These are phyloP conservation scores for Lanmaoa pseudosensibilis DNA, from an alignment of 768 basidiomycete genomes.

Conservation along the genomic window DNA sequence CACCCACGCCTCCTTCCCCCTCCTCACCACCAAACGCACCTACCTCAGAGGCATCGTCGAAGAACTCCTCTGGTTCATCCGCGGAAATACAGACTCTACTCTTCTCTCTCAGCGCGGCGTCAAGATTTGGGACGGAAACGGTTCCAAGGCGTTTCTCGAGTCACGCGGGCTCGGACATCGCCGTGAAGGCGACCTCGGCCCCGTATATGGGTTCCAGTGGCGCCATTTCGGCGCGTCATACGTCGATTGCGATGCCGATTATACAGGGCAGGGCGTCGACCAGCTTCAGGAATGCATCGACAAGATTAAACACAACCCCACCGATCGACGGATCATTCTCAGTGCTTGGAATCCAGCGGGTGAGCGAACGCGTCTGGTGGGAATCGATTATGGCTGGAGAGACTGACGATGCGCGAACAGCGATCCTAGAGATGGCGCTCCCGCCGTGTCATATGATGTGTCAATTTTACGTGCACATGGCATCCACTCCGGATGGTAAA, in stretches of 20 bases:
- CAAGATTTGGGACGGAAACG: conserved; percentile 98
- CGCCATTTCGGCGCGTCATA: conserved; percentile 91
- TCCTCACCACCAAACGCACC: conserved; percentile 94
- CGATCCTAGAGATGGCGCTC: conserved; percentile 92
- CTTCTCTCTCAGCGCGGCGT: conserved; percentile 78
- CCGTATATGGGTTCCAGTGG: conserved; percentile 98
- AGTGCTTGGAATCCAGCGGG: conserved; percentile 99
- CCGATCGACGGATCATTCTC: conserved; percentile 89
- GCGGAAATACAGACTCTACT: conserved; percentile 79
- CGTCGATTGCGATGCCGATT: conserved; percentile 69
- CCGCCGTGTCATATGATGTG: conserved; percentile 99
- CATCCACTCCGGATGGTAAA: conserved; percentile 49
- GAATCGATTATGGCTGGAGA: too few species aligned
- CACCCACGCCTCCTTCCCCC: conserved; percentile 68
- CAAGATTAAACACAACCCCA: conserved; percentile 92
- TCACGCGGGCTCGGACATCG: conserved; percentile 80
- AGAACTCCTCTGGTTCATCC: conserved; percentile 93
- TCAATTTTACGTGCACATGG: conserved; percentile 97
- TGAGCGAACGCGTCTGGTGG: conserved; percentile 32
- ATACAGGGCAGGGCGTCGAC: conserved; percentile 85
- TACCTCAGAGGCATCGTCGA: conserved; percentile 90
- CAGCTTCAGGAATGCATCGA: conserved; percentile 85
- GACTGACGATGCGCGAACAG: conserved; percentile 40
- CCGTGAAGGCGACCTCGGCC: conserved; percentile 89
- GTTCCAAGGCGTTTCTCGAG: conserved; percentile 83